phyloP scores from a whole-genome alignment of 306 rosid genomes.

The Acacia melanoxylon region DNA sequence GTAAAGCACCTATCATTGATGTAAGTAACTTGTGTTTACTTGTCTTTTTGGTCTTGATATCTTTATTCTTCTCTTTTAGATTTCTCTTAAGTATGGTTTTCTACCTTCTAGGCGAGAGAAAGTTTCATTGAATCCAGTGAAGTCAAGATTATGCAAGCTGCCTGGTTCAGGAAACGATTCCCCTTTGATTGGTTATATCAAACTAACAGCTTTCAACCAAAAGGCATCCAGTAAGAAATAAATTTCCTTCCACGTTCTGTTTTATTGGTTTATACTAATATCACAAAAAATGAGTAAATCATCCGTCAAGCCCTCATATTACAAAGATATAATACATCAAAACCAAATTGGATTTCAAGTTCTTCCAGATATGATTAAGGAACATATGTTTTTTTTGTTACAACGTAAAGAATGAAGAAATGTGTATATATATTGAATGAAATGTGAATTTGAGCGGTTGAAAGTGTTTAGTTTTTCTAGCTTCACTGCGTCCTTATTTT shows the following conservation, averaged over 20 bases:
- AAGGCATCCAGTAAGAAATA: constrained; percentile 76
- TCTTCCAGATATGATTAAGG: constrained; percentile 4
- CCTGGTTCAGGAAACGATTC: constrained; percentile 69
- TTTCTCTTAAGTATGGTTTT: constrained; percentile 3
- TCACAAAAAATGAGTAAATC: neutral
- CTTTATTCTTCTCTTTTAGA: constrained; percentile 5
- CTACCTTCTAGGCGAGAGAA: constrained; percentile 79
- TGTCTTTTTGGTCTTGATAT: neutral
- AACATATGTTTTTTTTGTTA: neutral
- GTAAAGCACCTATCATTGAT: constrained; percentile 60
- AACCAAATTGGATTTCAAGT: neutral
- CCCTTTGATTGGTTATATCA: constrained; percentile 83
- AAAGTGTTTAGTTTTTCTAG: constrained; percentile 10
- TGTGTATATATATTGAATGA: neutral
- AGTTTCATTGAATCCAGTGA: constrained; percentile 87
- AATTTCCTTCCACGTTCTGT: neutral
- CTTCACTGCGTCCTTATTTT: neutral
- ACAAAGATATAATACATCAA: constrained; percentile 1
- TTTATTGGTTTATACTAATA: neutral
- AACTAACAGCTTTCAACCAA: constrained; percentile 84
- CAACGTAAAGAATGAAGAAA: neutral
- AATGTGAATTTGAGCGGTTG: neutral
- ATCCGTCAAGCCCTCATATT: neutral
- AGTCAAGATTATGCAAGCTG: constrained; percentile 76
- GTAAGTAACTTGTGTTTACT: constrained; percentile 45